phyloP scores from a whole-genome alignment of 176 grass and related monocot species.

The Lolium multiflorum region DNA sequence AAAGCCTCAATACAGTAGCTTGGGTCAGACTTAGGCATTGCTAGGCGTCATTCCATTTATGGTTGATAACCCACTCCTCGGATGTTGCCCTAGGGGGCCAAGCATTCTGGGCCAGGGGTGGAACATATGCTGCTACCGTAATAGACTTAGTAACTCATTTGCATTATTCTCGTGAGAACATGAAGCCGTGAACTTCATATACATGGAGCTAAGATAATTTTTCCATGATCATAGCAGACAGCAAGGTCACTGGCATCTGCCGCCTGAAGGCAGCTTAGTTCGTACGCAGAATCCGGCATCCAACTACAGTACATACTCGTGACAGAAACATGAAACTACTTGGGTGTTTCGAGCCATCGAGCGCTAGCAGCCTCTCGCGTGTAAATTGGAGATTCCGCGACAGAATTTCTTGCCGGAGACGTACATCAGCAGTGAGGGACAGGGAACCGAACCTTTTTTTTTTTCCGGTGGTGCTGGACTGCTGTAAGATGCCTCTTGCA shows the following conservation, averaged over 20 bases:
- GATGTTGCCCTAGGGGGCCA: slow-evolving; percentile 23
- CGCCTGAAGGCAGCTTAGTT: background rate
- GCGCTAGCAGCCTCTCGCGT: slow-evolving; percentile 37
- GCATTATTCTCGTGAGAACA: slow-evolving; percentile 10
- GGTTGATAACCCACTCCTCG: background rate
- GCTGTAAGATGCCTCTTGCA: slow-evolving; percentile 19
- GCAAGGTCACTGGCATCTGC: background rate
- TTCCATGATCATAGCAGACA: slow-evolving; percentile 8
- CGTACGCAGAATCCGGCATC: slow-evolving; percentile 26
- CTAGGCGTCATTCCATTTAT: slow-evolving; percentile 26
- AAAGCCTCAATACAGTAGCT: background rate
- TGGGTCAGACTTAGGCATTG: background rate
- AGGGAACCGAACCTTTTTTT: slow-evolving; percentile 52
- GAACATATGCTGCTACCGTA: background rate
- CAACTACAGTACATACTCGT: slow-evolving; percentile 19
- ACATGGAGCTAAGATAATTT: background rate
- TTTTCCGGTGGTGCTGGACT: slow-evolving; percentile 24
- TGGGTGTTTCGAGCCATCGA: slow-evolving; percentile 35
- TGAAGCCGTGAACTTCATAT: slow-evolving; percentile 5
- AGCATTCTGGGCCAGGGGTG: slow-evolving; percentile 7
- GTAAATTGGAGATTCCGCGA: slow-evolving; percentile 30
- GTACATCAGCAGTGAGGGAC: slow-evolving; percentile 5
- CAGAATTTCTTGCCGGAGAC: slow-evolving; percentile 39
- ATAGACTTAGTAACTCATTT: no score
- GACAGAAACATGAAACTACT: slow-evolving; percentile 48